phyloP scores from a whole-genome alignment of 2,329 filamentous ascomycete species.

The Fusarium sp. region DNA sequence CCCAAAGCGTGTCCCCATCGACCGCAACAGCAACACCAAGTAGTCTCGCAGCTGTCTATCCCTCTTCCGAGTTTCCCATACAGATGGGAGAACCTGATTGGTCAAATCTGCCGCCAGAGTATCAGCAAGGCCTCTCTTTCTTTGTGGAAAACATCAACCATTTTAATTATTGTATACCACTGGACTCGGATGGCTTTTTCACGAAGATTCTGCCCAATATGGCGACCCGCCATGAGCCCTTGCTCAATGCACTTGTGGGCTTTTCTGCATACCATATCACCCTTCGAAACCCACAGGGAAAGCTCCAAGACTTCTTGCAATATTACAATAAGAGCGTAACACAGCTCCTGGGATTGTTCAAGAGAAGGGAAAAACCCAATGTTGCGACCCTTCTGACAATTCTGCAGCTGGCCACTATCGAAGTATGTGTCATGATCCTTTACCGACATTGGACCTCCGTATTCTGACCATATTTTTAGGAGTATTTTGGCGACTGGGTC shows the following conservation, averaged over 20 bases:
- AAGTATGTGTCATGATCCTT: conserved; percentile 66
- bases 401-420: conserved; percentile 90
- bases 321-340: conserved; percentile 93
- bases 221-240: conserved; percentile 79
- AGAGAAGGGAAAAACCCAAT: conserved; percentile 76
- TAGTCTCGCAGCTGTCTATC: conserved; percentile 50
- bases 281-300: conserved; percentile 75
- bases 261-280: conserved; percentile 91
- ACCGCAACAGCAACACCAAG: conserved; percentile 58
- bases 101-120: conserved; percentile 73
- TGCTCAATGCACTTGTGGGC: conserved; percentile 87
- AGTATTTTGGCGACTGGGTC: conserved; percentile 95
- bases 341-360: conserved; percentile 77
- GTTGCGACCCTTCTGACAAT: conserved; percentile 86
- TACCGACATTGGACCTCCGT: conserved; percentile 24
- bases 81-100: conserved; percentile 58
- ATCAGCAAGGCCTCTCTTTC: conserved; percentile 83
- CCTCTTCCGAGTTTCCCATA: conserved; percentile 43
- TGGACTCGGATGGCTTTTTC: conserved; percentile 79
- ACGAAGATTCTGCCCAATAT: conserved; percentile 76
- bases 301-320: conserved; percentile 83
- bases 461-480: conserved; percentile 64
- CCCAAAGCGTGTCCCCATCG: conserved; percentile 65
- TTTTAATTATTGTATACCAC: conserved; percentile 84
- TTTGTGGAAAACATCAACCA: conserved; percentile 81